Percentiles rank a stretch among this genome's conserved stretches.
Evolutionary conservation across 768 basidiomycete species (phyloP).

Genomic region (Pleurotus tuber-regium): DNA sequence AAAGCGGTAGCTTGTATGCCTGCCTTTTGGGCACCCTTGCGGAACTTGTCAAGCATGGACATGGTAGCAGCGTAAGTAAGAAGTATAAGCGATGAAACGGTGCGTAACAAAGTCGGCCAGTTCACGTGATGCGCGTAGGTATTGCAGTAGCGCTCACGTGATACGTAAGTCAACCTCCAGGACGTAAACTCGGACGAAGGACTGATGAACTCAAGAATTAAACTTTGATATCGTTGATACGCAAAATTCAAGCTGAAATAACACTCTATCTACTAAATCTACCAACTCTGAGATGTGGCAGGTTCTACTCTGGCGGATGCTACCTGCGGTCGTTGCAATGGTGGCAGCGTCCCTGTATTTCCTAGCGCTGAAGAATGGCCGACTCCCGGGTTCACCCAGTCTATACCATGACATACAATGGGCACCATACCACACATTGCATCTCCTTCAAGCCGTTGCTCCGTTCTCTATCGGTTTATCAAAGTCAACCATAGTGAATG

Average conservation of each 20-base stretch:
- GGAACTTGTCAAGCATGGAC: constrained; percentile 77
- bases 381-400: not conserved
- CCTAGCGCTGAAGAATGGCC: not conserved
- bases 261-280: too few species aligned
- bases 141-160: too few species aligned
- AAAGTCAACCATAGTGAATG: constrained; percentile 31
- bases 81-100: too few species aligned
- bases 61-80: constrained; percentile 18
- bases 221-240: too few species aligned
- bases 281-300: too few species aligned
- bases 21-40: constrained; percentile 76
- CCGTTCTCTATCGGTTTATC: constrained; percentile 2
- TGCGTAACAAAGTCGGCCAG: too few species aligned
- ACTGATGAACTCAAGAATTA: too few species aligned
- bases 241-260: too few species aligned
- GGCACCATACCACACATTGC: not conserved
- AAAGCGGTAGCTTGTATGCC: constrained; percentile 79
- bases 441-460: constrained; percentile 1
- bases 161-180: too few species aligned
- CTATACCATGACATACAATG: constrained; percentile 5
- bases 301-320: constrained; percentile 5
- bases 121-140: too few species aligned
- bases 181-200: too few species aligned
- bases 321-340: not conserved
- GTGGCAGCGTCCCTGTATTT: not conserved